phyloP scores from a whole-genome alignment of 306 rosid species.

The Sphenostylis stenocarpa region DNA sequence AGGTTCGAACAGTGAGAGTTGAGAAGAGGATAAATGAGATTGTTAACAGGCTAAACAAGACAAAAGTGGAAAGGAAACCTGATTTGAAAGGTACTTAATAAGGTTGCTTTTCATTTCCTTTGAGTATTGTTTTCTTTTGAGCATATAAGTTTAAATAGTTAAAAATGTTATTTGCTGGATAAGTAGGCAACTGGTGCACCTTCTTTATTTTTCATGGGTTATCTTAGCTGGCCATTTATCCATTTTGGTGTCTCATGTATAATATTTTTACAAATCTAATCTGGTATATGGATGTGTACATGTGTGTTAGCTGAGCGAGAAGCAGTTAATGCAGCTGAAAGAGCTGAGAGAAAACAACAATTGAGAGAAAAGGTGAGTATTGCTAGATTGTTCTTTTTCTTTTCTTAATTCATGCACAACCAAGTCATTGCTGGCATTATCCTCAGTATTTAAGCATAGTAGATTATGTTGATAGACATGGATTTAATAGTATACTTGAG shows the following conservation, averaged over 20 bases:
- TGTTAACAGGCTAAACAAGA: constrained; percentile 81
- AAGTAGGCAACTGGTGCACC: not conserved
- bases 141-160: not conserved
- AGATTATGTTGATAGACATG: not conserved
- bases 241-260: not conserved
- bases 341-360: constrained; percentile 82
- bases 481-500: not conserved
- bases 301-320: constrained; percentile 80
- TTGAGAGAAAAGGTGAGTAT: constrained; percentile 82
- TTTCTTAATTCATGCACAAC: not conserved
- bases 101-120: constrained; percentile 22
- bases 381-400: constrained; percentile 4
- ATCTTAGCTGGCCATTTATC: not conserved
- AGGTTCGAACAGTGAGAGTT: constrained; percentile 91
- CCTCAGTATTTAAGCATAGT: not conserved
- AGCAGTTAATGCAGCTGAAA: constrained; percentile 91
- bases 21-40: constrained; percentile 93
- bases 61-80: constrained; percentile 91
- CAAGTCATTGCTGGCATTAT: not conserved
- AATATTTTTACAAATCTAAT: constrained; percentile 8
- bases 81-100: constrained; percentile 80
- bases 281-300: constrained; percentile 14
- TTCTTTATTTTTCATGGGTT: not conserved
- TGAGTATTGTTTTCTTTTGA: not conserved
- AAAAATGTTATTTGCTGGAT: not conserved